phyloP scores from a whole-genome alignment of 768 basidiomycete species.

The Leccinum incarnatum region DNA sequence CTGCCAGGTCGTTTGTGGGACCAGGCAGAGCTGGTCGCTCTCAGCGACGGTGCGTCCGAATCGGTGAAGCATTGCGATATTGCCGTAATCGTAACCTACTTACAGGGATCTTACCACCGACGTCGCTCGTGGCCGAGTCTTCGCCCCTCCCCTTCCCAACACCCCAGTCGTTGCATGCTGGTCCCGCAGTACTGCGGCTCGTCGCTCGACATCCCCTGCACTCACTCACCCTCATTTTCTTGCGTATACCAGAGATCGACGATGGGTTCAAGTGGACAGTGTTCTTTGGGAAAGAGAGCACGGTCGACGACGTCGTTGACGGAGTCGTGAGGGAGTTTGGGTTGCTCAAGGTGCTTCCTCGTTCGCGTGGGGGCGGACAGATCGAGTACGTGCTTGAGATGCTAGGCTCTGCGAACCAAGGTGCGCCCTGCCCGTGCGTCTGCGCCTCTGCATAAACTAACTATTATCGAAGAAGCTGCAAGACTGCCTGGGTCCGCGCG shows the following conservation, averaged over 20 bases:
- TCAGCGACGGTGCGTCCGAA: conserved; percentile 57
- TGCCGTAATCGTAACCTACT: neutral
- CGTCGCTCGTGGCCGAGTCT: conserved; percentile 2
- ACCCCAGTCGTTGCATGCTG: conserved; percentile 58
- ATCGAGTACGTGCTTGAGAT: conserved; percentile 77
- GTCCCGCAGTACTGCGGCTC: conserved; percentile 35
- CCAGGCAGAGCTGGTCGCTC: conserved; percentile 61
- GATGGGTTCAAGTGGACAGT: conserved; percentile 67
- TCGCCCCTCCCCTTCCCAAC: conserved; percentile 48
- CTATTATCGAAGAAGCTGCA: conserved; percentile 8
- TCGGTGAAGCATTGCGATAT: neutral
- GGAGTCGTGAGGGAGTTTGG: conserved; percentile 62
- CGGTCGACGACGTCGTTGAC: conserved; percentile 54
- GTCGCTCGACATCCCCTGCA: too few relatives aligned
- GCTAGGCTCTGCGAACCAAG: conserved; percentile 40
- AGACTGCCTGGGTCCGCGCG: conserved; percentile 10
- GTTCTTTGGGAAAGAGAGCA: conserved; percentile 59
- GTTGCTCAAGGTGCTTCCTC: conserved; percentile 58
- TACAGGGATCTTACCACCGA: conserved; percentile 49
- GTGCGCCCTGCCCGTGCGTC: conserved; percentile 37
- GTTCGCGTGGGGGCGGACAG: conserved; percentile 59
- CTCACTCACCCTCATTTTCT: conserved; percentile 50
- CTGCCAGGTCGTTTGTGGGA: conserved; percentile 63
- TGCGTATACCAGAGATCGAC: conserved; percentile 72
- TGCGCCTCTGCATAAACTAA: too few relatives aligned